phyloP scores from a whole-genome alignment of 805 yeast species.

The Saccharomycopsis selenospora region DNA sequence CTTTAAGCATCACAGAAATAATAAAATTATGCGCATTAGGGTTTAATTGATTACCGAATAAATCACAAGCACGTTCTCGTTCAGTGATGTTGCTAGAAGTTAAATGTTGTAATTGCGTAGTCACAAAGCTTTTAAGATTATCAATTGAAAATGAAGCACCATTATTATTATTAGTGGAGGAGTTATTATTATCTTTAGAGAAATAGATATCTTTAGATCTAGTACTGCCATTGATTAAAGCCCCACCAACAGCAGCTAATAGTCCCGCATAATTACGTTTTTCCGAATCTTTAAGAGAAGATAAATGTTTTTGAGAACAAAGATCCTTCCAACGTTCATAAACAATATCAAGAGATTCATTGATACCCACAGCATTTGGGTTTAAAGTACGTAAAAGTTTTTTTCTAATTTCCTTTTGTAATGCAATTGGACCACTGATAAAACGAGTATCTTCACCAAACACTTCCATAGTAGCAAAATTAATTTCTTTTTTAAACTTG shows the following conservation, averaged over 20 bases:
- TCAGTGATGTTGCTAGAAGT: conserved; percentile 40
- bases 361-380: conserved; percentile 24
- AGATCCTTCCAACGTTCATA: conserved; percentile 27
- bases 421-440: conserved; percentile 55
- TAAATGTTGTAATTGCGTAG: conserved; percentile 39
- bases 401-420: conserved; percentile 59
- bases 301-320: background rate
- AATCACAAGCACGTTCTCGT: conserved; percentile 67
- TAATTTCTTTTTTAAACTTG: conserved; percentile 1
- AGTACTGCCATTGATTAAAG: conserved; percentile 37
- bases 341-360: conserved; percentile 32
- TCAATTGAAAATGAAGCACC: conserved; percentile 22
- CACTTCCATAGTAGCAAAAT: conserved; percentile 34
- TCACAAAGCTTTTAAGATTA: conserved; percentile 35
- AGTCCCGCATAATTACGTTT: conserved; percentile 60
- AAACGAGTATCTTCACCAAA: conserved; percentile 49
- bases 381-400: conserved; percentile 25
- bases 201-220: background rate
- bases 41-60: conserved; percentile 58
- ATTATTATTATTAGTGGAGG: conserved; percentile 22
- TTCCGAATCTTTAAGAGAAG: conserved; percentile 4
- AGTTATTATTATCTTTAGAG: background rate
- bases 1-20: conserved; percentile 20
- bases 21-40: conserved; percentile 28
- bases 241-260: conserved; percentile 63